Percentiles rank a stretch among this genome's conserved stretches.
phyloP scores from a whole-genome alignment of 371 early-diverging fungal genomes.

The Zopfochytrium polystomum region DNA sequence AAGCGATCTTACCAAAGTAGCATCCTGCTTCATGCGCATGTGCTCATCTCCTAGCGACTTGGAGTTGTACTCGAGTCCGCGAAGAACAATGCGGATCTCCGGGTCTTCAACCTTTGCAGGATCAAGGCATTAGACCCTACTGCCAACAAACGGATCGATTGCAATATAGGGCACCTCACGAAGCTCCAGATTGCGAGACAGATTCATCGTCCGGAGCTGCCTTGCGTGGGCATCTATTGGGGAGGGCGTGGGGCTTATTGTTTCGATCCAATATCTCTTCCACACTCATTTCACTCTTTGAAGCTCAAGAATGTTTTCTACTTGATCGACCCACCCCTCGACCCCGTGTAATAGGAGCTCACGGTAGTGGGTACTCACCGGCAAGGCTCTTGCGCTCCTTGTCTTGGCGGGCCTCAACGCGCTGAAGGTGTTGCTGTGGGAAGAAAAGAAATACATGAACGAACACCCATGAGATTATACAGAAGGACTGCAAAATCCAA shows the following conservation, averaged over 20 bases:
- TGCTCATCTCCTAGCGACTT: slow-evolving; percentile 22
- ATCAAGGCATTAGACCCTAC: too few relatives aligned
- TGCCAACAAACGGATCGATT: too few relatives aligned
- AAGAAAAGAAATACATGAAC: background rate
- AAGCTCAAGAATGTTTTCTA: too few relatives aligned
- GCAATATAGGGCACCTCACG: too few relatives aligned
- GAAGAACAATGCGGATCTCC: slow-evolving; percentile 21
- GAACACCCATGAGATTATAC: too few relatives aligned
- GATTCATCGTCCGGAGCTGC: slow-evolving; percentile 21
- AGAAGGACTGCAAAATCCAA: background rate
- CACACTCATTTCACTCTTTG: too few relatives aligned
- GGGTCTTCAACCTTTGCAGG: too few relatives aligned
- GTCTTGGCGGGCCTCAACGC: slow-evolving; percentile 25
- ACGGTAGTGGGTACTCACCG: too few relatives aligned
- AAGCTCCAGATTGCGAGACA: slow-evolving; percentile 20
- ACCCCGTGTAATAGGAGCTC: too few relatives aligned
- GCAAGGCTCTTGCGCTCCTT: slow-evolving; percentile 18
- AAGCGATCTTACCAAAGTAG: background rate
- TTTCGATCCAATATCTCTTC: background rate
- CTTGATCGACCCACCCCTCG: too few relatives aligned
- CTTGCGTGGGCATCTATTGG: slow-evolving; percentile 19
- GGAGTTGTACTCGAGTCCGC: slow-evolving; percentile 23
- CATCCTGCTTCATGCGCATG: slow-evolving; percentile 1
- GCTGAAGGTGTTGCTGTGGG: slow-evolving; percentile 16
- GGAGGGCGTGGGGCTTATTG: background rate